Evolutionary conservation across 164 flowering plant genomes (phyloP).

Genomic region (Stephania yunnanensis): DNA sequence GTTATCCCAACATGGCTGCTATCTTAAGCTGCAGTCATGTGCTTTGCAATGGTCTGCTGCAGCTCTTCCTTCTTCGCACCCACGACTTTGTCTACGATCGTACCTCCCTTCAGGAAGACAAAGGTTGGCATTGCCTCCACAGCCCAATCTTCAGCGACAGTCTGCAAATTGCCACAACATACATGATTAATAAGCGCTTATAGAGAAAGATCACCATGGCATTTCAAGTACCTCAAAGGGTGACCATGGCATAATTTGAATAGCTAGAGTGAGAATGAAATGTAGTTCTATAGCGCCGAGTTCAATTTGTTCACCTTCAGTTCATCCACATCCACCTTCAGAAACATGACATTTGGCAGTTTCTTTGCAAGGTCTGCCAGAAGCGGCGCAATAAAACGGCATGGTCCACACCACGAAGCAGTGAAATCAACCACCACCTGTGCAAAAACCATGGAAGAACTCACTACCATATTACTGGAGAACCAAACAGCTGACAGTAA

Average conservation of each 20-base stretch:
- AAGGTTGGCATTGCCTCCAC: constrained; percentile 79
- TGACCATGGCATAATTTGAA: too few species aligned
- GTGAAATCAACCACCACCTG: constrained; percentile 88
- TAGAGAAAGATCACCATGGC: neutral
- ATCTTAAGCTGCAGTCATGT: constrained; percentile 8
- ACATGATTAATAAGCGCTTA: neutral
- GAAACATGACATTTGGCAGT: constrained; percentile 42
- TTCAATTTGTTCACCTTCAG: constrained; percentile 31
- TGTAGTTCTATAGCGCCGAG: too few species aligned
- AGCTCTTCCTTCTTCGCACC: constrained; percentile 56
- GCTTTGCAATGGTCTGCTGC: constrained; percentile 14
- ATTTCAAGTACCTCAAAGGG: too few species aligned
- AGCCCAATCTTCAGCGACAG: constrained; percentile 42
- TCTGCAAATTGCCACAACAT: constrained; percentile 26
- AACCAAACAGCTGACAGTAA: neutral
- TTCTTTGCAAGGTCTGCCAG: constrained; percentile 59
- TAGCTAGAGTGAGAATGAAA: too few species aligned
- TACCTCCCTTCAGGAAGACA: constrained; percentile 58
- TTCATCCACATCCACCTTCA: constrained; percentile 88
- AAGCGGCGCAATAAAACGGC: constrained; percentile 62
- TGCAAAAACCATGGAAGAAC: neutral
- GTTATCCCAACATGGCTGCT: neutral
- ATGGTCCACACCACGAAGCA: constrained; percentile 85
- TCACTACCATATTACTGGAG: neutral
- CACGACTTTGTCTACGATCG: constrained; percentile 44